Evolutionary conservation across 2,329 filamentous ascomycete species (phyloP).

Genomic region (Colletotrichum endophyticum): DNA sequence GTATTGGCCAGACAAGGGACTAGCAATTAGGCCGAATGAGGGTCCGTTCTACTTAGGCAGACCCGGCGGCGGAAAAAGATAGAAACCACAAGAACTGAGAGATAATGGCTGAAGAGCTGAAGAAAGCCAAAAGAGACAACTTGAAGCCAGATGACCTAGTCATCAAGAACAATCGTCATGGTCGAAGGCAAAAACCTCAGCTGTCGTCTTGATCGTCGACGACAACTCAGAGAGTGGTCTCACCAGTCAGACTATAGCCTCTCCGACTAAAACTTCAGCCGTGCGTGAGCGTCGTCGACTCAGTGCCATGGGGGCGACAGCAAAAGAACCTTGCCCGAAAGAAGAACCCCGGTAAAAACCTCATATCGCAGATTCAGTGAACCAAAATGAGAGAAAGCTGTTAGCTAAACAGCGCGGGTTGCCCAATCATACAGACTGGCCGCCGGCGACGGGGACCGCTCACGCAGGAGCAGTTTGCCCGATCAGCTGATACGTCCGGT

Average conservation of each 20-base stretch:
- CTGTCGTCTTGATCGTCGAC: not conserved
- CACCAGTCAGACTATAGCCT: not conserved
- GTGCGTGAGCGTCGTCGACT: not conserved
- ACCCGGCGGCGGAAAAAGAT: not conserved
- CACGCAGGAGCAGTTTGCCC: conserved; percentile 1
- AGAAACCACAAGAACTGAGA: not conserved
- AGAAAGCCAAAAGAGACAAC: not conserved
- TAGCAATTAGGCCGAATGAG: not conserved
- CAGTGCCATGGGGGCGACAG: not conserved
- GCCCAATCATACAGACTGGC: conserved; percentile 3
- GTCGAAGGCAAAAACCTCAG: not conserved
- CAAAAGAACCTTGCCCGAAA: not conserved
- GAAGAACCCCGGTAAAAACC: not conserved
- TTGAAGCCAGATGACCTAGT: conserved; percentile 1
- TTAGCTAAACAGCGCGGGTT: conserved; percentile 8
- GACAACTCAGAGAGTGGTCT: conserved; percentile 1
- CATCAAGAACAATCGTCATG: not conserved
- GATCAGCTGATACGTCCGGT: not conserved
- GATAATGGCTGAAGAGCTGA: not conserved
- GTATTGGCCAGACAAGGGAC: conserved; percentile 4
- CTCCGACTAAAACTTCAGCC: not conserved
- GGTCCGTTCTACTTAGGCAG: conserved; percentile 3
- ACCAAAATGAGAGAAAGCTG: not conserved
- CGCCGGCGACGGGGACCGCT: not conserved
- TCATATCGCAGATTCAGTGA: not conserved